Evolutionary conservation across 306 rosid genomes (phyloP).

Genomic region (Prunus fruticosa): DNA sequence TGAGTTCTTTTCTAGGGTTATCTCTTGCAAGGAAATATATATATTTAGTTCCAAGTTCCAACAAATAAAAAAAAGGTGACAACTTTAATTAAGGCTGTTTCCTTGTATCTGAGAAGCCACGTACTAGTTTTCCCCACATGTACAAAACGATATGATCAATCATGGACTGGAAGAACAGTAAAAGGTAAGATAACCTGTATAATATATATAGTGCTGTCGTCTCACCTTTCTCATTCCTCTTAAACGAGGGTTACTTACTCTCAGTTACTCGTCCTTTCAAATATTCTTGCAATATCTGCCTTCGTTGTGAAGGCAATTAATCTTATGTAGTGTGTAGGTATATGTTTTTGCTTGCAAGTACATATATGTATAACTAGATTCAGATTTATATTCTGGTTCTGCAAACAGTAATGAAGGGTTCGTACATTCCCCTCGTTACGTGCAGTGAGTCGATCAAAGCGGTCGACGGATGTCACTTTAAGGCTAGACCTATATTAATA

Average conservation of each 20-base stretch:
- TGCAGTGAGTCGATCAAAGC: not conserved
- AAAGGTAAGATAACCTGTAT: not conserved
- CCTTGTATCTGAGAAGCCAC: not conserved
- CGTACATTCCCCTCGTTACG: not conserved
- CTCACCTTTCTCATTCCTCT: slow-evolving; percentile 16
- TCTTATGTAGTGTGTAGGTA: not conserved
- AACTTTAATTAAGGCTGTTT: not conserved
- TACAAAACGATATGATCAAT: not conserved
- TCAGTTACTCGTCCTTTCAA: not conserved
- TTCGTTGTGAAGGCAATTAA: slow-evolving; percentile 33
- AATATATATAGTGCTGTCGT: slow-evolving; percentile 17
- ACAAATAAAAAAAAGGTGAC: not conserved
- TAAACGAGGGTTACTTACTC: slow-evolving; percentile 2
- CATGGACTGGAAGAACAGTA: not conserved
- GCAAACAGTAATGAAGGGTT: not conserved
- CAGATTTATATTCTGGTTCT: not conserved
- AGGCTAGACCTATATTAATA: not conserved
- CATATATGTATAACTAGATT: not conserved
- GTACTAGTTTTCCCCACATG: not conserved
- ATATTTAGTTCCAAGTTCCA: not conserved
- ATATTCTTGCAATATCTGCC: slow-evolving; percentile 24
- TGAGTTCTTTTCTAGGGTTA: no score
- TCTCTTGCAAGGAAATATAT: no score
- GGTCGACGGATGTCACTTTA: not conserved
- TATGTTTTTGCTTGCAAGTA: not conserved